phyloP scores from a whole-genome alignment of 306 rosid genomes.

The Corylus heterophylla region DNA sequence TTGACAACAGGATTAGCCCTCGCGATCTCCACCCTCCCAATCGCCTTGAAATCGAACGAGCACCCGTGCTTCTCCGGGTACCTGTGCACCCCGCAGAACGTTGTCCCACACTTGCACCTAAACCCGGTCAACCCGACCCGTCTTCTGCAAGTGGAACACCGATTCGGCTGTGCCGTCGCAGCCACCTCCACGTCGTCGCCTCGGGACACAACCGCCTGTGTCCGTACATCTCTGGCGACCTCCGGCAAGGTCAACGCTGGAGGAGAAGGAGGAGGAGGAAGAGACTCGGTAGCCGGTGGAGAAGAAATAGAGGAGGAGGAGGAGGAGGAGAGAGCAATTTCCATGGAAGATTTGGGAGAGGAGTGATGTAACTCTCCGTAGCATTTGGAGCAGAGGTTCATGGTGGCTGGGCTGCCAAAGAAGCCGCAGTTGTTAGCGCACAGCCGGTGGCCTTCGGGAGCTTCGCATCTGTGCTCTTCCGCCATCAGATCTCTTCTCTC shows the following conservation, averaged over 20 bases:
- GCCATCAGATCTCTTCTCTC: conserved; percentile 50
- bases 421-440: conserved; percentile 94
- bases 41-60: conserved; percentile 70
- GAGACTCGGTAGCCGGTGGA: background rate
- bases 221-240: conserved; percentile 16
- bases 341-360: conserved; percentile 74
- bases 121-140: conserved; percentile 86
- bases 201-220: background rate
- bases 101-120: conserved; percentile 73
- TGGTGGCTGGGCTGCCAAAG: conserved; percentile 85
- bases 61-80: conserved; percentile 92
- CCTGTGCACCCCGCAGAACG: conserved; percentile 86
- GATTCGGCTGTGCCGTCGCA: conserved; percentile 36
- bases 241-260: conserved; percentile 19
- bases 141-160: conserved; percentile 73
- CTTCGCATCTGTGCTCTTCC: conserved; percentile 88
- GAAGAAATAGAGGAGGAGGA: conserved; percentile 24
- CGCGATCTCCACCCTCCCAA: conserved; percentile 84
- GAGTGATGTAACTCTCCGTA: conserved; percentile 63
- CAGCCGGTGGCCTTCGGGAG: conserved; percentile 81
- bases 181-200: background rate
- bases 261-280: conserved; percentile 28
- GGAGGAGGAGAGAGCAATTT: conserved; percentile 53
- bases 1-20: conserved; percentile 77
- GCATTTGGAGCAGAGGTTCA: conserved; percentile 93